phyloP scores from a whole-genome alignment of 108 stramenopile genomes.

The Skeletonema marinoi region DNA sequence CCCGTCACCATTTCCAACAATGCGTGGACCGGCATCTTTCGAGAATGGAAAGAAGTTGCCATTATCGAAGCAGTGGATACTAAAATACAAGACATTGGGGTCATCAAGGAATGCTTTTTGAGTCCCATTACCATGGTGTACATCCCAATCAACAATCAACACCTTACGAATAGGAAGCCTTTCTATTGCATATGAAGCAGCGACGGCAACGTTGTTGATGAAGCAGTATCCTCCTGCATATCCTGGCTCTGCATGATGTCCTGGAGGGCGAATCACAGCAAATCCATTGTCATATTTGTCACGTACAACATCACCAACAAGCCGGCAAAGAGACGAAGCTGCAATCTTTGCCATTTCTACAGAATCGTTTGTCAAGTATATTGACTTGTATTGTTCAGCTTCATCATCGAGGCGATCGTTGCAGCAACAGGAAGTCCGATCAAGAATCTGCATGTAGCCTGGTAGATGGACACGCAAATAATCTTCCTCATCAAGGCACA shows the following conservation, averaged over 20 bases:
- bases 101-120: conserved; percentile 66
- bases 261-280: conserved; percentile 85
- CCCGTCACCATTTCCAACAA: conserved; percentile 53
- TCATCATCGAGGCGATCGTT: conserved; percentile 43
- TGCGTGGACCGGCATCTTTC: conserved; percentile 40
- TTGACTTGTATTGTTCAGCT: conserved; percentile 61
- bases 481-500: conserved; percentile 41
- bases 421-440: conserved; percentile 44
- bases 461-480: conserved; percentile 52
- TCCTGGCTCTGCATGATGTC: conserved; percentile 83
- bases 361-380: conserved; percentile 57
- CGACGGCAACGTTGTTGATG: conserved; percentile 88
- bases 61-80: conserved; percentile 71
- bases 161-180: conserved; percentile 40
- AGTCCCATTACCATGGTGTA: conserved; percentile 58
- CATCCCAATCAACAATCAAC: conserved; percentile 64
- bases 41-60: conserved; percentile 65
- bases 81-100: conserved; percentile 68
- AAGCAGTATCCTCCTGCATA: conserved; percentile 84
- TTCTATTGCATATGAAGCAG: conserved; percentile 65
- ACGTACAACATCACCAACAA: conserved; percentile 42
- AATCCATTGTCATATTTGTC: conserved; percentile 54
- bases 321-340: conserved; percentile 52
- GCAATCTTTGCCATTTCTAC: conserved; percentile 44
- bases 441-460: conserved; percentile 56